Conservation (phyloP, 1,139 yeast genomes). For the Martiniozyma asiatica region DNA sequence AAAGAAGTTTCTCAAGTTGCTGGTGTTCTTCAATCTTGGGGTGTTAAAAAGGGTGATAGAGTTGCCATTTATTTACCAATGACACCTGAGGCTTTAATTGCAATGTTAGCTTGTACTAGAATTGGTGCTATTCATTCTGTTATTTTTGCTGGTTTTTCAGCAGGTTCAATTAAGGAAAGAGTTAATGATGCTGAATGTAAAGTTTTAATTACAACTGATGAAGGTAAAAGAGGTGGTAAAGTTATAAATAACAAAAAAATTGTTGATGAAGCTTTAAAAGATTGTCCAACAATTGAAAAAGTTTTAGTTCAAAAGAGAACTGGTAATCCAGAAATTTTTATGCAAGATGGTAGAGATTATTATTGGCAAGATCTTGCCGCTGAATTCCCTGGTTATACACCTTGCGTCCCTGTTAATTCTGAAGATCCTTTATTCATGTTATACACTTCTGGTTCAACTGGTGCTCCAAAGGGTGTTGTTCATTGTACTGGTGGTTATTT, state of each 20-base stretch:
- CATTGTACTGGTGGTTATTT: slow-evolving; percentile 92
- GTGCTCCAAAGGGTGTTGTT: slow-evolving; percentile 96
- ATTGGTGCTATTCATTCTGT: slow-evolving; percentile 96
- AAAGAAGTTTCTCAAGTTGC: slow-evolving; percentile 84
- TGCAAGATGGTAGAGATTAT: slow-evolving; percentile 77
- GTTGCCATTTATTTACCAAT: slow-evolving; percentile 95
- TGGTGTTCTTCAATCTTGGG: slow-evolving; percentile 77
- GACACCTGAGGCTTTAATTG: slow-evolving; percentile 91
- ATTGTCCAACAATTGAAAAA: slow-evolving; percentile 69
- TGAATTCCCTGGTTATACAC: slow-evolving; percentile 72
- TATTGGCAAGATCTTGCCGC: slow-evolving; percentile 87
- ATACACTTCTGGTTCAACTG: slow-evolving; percentile 95
- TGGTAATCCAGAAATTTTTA: slow-evolving; percentile 50
- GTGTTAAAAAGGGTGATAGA: slow-evolving; percentile 85
- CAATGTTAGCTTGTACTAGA: slow-evolving; percentile 90
- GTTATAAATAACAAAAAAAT: slow-evolving; percentile 82
- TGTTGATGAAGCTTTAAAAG: slow-evolving; percentile 82
- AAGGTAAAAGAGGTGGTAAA: slow-evolving; percentile 94
- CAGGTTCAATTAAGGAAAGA: slow-evolving; percentile 88
- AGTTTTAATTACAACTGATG: slow-evolving; percentile 90
- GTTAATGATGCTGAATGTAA: slow-evolving; percentile 79
- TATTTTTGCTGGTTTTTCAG: slow-evolving; percentile 91
- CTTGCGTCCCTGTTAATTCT: slow-evolving; percentile 79
- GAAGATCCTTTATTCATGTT: slow-evolving; percentile 91
- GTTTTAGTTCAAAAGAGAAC: slow-evolving; percentile 85